Base-by-base conservation (phyloP, 2,329 filamentous ascomycete species). In the Trichoderma semiorbis region DNA sequence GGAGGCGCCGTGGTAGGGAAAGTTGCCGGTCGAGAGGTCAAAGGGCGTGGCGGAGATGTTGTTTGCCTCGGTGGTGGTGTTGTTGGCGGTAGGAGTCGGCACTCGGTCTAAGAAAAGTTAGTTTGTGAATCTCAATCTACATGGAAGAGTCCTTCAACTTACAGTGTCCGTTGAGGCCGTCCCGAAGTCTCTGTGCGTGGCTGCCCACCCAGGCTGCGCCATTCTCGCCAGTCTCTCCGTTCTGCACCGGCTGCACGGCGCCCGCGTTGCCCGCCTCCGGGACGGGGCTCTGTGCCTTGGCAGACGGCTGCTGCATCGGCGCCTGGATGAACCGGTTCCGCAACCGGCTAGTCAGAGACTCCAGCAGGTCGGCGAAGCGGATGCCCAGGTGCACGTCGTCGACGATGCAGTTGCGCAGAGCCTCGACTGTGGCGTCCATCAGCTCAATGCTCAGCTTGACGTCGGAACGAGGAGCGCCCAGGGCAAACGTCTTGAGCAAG, bases 301-400 rank as follows among this genome's bases (percentile, higher is more conserved):
- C 80, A 16, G 83, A 82, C 26, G 78, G 76, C 65, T 83, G 80
- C 62, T 81, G 81, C 73, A 84, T 84, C 7, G 89, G 87, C 74
- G 83, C 91, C 81, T 85, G 92, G 79, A 89, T 94, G 76, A 96
- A 93, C 7, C 92, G 88, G 75, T 91, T 90, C 69, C 92, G 88
- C 74, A 95, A 85, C 28, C 92, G 87, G 73, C 91, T 90, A 0
- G 92, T 94, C 53, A 96, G 83, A 1, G 91, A 93, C 77, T 94
- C 91, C n/a, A 95, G 88, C 62, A 95, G 87, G 77, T 95, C 92
- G 21, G 93, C 92, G 76, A 96, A 96, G 8, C 93, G 89, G 72
- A 92, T 94, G n/a, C 92, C 93, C 5, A 96, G 86, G 79, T 96
- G 93, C 8, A 95, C 92, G 75, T 96, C 93, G 77, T 96, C 93